A percentile compares a stretch with the other conserved stretches of the same genome.
phyloP scores from a whole-genome alignment of 805 yeast genomes.

The Starmerella scarabaei region DNA sequence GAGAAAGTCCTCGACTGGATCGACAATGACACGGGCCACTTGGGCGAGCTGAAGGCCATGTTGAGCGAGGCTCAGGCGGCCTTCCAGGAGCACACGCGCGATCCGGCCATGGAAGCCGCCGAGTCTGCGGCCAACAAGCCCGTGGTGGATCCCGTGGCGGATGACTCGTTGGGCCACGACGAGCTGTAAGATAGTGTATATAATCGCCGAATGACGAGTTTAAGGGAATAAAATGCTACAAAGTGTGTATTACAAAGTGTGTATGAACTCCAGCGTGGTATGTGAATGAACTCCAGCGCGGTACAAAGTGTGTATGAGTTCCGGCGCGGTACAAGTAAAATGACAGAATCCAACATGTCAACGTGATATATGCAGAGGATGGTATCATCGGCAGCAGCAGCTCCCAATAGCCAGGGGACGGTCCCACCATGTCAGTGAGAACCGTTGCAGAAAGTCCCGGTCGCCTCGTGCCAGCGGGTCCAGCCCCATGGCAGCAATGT shows the following conservation, averaged over 20 bases:
- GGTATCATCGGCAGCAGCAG: conserved; percentile 22
- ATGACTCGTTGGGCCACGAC: neutral
- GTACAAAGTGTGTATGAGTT: no score
- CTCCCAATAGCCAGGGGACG: conserved; percentile 32
- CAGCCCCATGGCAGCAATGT: conserved; percentile 44
- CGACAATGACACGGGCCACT: conserved; percentile 14
- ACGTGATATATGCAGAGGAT: no score
- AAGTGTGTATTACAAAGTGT: no score
- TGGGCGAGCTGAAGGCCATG: conserved; percentile 14
- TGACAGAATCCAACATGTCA: no score
- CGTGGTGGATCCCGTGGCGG: neutral
- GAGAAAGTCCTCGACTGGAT: conserved; percentile 15
- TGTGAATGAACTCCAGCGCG: no score
- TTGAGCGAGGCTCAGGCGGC: conserved; percentile 14
- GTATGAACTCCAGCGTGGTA: no score
- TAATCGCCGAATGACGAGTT: no score
- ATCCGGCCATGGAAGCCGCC: conserved; percentile 1
- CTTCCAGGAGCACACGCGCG: neutral
- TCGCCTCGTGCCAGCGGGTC: conserved; percentile 41
- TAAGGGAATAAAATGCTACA: no score
- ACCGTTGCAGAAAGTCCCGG: conserved; percentile 32
- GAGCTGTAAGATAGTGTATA: no score
- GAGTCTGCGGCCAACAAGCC: conserved; percentile 3
- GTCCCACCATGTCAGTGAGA: conserved; percentile 39
- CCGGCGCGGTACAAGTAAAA: no score